Evolutionary conservation across 345 rosid genomes (phyloP).

Genomic region (Hibiscus tridactylites): DNA sequence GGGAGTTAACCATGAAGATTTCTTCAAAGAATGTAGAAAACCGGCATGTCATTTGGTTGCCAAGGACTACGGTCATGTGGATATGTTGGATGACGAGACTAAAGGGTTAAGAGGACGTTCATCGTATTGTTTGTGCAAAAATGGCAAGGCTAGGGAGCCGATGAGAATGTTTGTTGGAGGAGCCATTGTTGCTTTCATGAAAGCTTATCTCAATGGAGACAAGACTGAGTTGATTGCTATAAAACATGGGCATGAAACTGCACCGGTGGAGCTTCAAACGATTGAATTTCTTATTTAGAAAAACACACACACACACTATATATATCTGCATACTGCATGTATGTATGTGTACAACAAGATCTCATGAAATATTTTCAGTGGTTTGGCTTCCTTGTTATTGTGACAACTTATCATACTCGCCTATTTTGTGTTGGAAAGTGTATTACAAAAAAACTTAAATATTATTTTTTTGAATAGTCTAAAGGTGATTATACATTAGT

Average conservation of each 20-base stretch:
- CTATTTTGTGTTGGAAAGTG: too few species aligned
- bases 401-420: too few species aligned
- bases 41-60: constrained; percentile 73
- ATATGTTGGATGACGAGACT: constrained; percentile 78
- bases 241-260: constrained; percentile 36
- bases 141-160: constrained; percentile 61
- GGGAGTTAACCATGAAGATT: constrained; percentile 66
- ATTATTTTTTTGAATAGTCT: too few species aligned
- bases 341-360: too few species aligned
- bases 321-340: too few species aligned
- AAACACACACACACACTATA: not conserved
- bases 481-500: too few species aligned
- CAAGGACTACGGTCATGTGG: constrained; percentile 68
- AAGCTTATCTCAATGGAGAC: constrained; percentile 53
- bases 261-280: constrained; percentile 48
- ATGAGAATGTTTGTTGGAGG: constrained; percentile 82
- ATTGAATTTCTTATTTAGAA: constrained; percentile 19
- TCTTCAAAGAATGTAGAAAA: constrained; percentile 50
- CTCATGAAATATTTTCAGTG: too few species aligned
- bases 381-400: too few species aligned
- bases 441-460: too few species aligned
- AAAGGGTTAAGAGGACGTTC: constrained; percentile 49
- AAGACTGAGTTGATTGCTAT: constrained; percentile 37
- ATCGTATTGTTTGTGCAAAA: constrained; percentile 62
- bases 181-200: constrained; percentile 52